Percentiles rank a stretch among this genome's conserved stretches.
Conservation (phyloP, 352 stramenopile genomes). For the Aphanomyces euteiches region DNA sequence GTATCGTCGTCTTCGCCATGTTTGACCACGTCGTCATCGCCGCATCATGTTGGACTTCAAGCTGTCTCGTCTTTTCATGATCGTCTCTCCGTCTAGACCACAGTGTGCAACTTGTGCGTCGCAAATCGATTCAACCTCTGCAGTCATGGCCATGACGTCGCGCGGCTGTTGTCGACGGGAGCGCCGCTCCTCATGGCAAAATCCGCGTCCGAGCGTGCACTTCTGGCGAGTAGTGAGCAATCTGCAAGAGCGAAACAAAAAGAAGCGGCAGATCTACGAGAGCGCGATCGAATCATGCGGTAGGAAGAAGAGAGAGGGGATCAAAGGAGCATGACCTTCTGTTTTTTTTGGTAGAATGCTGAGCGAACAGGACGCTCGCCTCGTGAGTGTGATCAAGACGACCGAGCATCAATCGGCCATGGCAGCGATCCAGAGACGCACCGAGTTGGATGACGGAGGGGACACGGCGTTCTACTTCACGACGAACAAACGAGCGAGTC, state of each 20-base stretch:
- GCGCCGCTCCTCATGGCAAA: neutral
- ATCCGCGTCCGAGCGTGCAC: neutral
- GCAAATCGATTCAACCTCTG: constrained; percentile 19
- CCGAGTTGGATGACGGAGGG: neutral
- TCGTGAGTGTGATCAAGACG: constrained; percentile 61
- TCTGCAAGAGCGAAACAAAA: neutral
- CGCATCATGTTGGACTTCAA: neutral
- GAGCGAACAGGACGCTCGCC: constrained; percentile 48
- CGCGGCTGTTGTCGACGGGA: neutral
- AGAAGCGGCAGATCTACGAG: constrained; percentile 21
- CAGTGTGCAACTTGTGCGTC: constrained; percentile 24
- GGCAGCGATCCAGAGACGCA: constrained; percentile 24
- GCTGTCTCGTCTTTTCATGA: neutral
- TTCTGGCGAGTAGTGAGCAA: constrained; percentile 11
- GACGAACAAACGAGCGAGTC: too few relatives aligned
- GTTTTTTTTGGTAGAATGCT: constrained; percentile 38
- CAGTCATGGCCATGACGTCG: constrained; percentile 18
- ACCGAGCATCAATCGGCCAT: constrained; percentile 49
- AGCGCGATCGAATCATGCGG: constrained; percentile 23
- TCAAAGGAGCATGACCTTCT: neutral
- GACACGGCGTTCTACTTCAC: too few relatives aligned
- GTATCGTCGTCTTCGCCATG: constrained; percentile 3
- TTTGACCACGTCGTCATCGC: neutral
- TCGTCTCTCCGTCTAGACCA: neutral
- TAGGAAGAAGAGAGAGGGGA: neutral